A percentile compares a stretch with the other conserved stretches of the same genome.
Evolutionary conservation across 2,329 filamentous ascomycete genomes (phyloP).

Genomic region (Paracoccidioides brasiliensis): DNA sequence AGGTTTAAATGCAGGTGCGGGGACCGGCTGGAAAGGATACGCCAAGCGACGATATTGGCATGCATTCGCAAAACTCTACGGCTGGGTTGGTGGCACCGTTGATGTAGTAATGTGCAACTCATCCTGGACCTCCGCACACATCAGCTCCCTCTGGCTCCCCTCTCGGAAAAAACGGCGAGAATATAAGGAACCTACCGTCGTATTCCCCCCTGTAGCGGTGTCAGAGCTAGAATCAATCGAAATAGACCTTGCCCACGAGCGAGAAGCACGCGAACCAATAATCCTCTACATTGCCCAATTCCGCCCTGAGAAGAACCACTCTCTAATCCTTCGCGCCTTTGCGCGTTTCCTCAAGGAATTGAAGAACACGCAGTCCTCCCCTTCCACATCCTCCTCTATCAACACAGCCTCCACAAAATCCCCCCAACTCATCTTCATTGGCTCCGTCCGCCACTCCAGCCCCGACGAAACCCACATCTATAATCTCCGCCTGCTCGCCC

Average conservation of each 20-base stretch:
- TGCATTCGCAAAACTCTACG: constrained; percentile 70
- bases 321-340: constrained; percentile 73
- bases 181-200: constrained; percentile 44
- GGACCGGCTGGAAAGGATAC: constrained; percentile 54
- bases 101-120: constrained; percentile 98
- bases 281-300: constrained; percentile 95
- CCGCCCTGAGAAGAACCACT: constrained; percentile 92
- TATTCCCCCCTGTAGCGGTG: constrained; percentile 89
- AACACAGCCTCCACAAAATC: background rate
- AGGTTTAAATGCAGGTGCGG: constrained; percentile 74
- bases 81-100: constrained; percentile 65
- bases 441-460: constrained; percentile 66
- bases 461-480: constrained; percentile 54
- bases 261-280: constrained; percentile 57
- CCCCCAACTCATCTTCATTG: constrained; percentile 66
- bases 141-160: constrained; percentile 65
- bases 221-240: constrained; percentile 66
- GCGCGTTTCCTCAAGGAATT: constrained; percentile 54
- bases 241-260: constrained; percentile 47
- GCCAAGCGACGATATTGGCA: constrained; percentile 78
- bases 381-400: constrained; percentile 7
- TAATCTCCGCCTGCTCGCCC: constrained; percentile 69
- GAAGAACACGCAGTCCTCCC: constrained; percentile 24
- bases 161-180: constrained; percentile 29
- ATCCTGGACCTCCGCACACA: constrained; percentile 79